These are phyloP conservation scores for Solanum rostratum DNA, from an alignment of 257 asterid species.

Conservation along the genomic window DNA sequence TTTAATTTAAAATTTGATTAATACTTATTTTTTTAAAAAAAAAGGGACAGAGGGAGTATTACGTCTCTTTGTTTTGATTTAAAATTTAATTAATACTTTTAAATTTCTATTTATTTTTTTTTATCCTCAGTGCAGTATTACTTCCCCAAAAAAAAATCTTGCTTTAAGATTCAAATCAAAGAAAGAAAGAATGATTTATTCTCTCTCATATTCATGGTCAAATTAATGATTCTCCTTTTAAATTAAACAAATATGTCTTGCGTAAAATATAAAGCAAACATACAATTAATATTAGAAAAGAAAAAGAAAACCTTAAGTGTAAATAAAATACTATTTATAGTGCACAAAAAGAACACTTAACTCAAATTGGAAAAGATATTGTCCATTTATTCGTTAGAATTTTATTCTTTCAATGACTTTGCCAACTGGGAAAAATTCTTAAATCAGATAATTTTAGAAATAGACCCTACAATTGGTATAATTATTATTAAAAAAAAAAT, in stretches of 20 bases:
- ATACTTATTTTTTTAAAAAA: too few relatives aligned
- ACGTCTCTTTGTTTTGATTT: too few relatives aligned
- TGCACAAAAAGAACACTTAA: neutral
- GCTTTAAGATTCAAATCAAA: neutral
- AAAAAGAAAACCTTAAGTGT: neutral
- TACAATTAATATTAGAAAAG: neutral
- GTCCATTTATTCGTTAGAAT: neutral
- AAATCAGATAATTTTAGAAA: neutral
- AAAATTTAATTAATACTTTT: too few relatives aligned
- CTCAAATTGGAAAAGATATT: neutral
- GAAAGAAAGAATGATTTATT: neutral
- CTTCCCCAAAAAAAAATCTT: too few relatives aligned
- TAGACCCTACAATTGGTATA: neutral
- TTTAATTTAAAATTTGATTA: too few relatives aligned
- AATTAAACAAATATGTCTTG: neutral
- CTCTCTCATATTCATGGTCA: neutral
- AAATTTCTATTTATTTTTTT: too few relatives aligned
- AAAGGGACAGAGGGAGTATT: too few relatives aligned
- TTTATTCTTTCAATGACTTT: neutral
- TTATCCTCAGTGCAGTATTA: too few relatives aligned
- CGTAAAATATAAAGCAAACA: neutral
- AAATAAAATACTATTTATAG: neutral
- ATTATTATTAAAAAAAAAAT: neutral
- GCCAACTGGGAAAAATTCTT: conserved; percentile 1
- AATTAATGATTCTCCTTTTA: neutral